Percentiles rank a stretch among this genome's conserved stretches.
These are phyloP conservation scores for Aurantiochytrium sp. DNA, from an alignment of 108 stramenopile genomes.

Conservation along the genomic window DNA sequence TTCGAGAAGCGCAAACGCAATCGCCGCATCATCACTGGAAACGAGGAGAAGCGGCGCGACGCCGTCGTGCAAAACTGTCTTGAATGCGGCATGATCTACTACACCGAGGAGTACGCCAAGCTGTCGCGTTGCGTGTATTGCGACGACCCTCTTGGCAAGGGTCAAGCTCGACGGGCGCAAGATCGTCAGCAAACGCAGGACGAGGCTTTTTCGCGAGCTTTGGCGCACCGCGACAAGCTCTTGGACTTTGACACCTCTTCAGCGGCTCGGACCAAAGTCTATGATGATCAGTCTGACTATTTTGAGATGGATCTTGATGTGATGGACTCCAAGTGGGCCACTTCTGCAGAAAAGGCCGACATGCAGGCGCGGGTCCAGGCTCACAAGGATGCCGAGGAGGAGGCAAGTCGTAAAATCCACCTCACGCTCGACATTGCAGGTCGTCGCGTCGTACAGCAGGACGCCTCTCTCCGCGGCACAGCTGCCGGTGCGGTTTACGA, in stretches of 20 bases:
- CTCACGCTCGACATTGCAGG: neutral
- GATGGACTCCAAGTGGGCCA: conserved; percentile 16
- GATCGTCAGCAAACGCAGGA: neutral
- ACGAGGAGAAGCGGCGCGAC: neutral
- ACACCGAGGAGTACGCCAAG: neutral
- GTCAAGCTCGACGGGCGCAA: neutral
- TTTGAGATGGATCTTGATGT: neutral
- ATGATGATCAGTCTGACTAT: neutral
- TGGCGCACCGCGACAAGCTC: conserved; percentile 10
- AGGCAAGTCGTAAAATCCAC: neutral
- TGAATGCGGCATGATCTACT: conserved; percentile 4
- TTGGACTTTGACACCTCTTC: neutral
- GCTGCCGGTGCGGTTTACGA: neutral
- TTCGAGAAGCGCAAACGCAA: neutral
- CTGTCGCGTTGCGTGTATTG: neutral
- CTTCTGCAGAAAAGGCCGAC: neutral
- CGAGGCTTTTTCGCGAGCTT: neutral
- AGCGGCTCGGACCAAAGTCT: neutral
- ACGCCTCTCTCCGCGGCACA: neutral
- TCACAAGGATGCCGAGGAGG: neutral
- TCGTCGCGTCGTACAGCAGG: neutral
- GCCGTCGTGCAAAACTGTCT: neutral
- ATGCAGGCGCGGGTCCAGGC: neutral
- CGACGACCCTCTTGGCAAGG: neutral
- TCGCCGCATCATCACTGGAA: neutral